Percentiles rank a stretch among this genome's conserved stretches.
phyloP scores from a whole-genome alignment of 306 rosid genomes.

The Trifolium repens region DNA sequence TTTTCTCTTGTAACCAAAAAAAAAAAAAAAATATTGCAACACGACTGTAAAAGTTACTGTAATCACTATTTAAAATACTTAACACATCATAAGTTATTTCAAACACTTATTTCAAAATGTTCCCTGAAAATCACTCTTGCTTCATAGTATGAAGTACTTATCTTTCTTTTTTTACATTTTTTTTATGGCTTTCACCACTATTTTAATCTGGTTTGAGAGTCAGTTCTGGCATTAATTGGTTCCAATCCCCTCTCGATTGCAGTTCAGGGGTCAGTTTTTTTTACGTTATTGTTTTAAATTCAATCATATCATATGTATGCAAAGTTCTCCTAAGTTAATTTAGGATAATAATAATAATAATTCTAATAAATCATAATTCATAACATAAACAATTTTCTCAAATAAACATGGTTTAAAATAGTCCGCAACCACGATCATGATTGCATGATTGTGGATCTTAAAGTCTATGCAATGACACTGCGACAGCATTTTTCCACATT shows the following conservation, averaged over 20 bases:
- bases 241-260: too few relatives aligned
- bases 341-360: background rate
- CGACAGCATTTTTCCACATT: background rate
- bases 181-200: too few relatives aligned
- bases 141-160: background rate
- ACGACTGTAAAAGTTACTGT: background rate
- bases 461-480: background rate
- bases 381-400: background rate
- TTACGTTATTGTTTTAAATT: too few relatives aligned
- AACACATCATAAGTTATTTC: background rate
- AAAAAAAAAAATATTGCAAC: background rate
- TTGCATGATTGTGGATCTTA: background rate
- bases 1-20: too few relatives aligned
- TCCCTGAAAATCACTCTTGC: background rate
- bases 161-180: too few relatives aligned
- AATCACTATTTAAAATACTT: background rate
- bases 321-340: background rate
- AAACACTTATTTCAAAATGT: background rate
- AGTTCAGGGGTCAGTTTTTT: too few relatives aligned
- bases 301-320: background rate
- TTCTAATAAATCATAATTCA: background rate
- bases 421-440: background rate
- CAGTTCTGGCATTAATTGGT: too few relatives aligned
- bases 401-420: background rate
- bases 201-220: too few relatives aligned